Conservation (phyloP, 192 early-diverging fungal species). For the Entomortierella lignicola region DNA sequence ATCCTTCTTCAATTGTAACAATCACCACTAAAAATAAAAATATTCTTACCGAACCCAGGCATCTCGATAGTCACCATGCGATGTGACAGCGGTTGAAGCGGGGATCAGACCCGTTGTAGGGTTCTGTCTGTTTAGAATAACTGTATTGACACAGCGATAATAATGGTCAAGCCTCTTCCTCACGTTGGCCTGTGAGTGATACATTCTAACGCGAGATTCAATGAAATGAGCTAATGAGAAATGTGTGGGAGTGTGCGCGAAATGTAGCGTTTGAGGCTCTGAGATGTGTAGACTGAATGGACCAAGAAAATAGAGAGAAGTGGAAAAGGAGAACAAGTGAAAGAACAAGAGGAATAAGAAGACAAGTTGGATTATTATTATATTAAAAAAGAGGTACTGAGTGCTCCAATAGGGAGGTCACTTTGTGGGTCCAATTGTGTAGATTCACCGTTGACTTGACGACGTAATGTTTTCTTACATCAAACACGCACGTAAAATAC, state of each 20-base stretch:
- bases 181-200: conserved; percentile 44
- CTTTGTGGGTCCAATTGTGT: too few relatives aligned
- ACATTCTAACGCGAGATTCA: conserved; percentile 6
- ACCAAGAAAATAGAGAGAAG: neutral
- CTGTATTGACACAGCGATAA: conserved; percentile 76
- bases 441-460: too few relatives aligned
- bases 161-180: conserved; percentile 76
- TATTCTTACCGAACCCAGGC: conserved; percentile 85
- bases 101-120: conserved; percentile 87
- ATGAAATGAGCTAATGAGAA: neutral
- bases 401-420: neutral
- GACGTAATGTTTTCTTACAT: too few relatives aligned
- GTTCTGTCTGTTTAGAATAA: conserved; percentile 84
- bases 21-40: too few relatives aligned
- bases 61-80: conserved; percentile 90
- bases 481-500: too few relatives aligned
- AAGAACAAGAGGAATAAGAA: conserved; percentile 1
- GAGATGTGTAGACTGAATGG: neutral
- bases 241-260: too few relatives aligned
- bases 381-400: neutral
- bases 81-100: conserved; percentile 87
- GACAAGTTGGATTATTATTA: neutral
- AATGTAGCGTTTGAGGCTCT: neutral
- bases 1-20: too few relatives aligned
- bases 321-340: conserved; percentile 1